Conservation (phyloP, 306 rosid genomes). For the Pterocarpus macrocarpus region DNA sequence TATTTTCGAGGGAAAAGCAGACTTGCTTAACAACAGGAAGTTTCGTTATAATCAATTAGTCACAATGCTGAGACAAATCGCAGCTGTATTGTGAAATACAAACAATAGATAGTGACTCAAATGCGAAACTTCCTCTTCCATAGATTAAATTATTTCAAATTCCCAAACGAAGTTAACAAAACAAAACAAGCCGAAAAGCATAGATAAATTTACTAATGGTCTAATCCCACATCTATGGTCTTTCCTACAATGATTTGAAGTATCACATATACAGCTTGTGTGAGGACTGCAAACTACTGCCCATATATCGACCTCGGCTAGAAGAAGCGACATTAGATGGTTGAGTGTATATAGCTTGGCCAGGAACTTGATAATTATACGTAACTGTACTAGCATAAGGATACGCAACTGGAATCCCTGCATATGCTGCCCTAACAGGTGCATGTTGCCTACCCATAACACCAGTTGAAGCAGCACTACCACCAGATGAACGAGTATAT, state of each 20-base stretch:
- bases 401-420: conserved; percentile 60
- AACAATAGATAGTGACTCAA: background rate
- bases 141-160: background rate
- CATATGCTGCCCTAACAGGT: conserved; percentile 61
- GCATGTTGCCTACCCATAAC: conserved; percentile 58
- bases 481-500: conserved; percentile 59
- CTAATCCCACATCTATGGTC: conserved; percentile 18
- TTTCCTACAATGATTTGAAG: conserved; percentile 27
- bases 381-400: conserved; percentile 49
- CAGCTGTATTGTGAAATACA: background rate
- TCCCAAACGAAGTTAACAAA: conserved; percentile 1
- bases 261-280: conserved; percentile 57
- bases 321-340: conserved; percentile 57
- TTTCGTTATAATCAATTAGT: background rate
- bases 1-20: background rate
- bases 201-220: background rate
- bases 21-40: background rate
- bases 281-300: conserved; percentile 61
- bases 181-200: conserved; percentile 10
- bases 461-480: conserved; percentile 44
- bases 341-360: conserved; percentile 62
- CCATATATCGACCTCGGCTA: conserved; percentile 60
- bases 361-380: conserved; percentile 66
- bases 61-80: background rate
- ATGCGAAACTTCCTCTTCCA: conserved; percentile 9